Base-by-base conservation (phyloP, 768 basidiomycete species). In the Daedaleopsis sinensis region DNA sequence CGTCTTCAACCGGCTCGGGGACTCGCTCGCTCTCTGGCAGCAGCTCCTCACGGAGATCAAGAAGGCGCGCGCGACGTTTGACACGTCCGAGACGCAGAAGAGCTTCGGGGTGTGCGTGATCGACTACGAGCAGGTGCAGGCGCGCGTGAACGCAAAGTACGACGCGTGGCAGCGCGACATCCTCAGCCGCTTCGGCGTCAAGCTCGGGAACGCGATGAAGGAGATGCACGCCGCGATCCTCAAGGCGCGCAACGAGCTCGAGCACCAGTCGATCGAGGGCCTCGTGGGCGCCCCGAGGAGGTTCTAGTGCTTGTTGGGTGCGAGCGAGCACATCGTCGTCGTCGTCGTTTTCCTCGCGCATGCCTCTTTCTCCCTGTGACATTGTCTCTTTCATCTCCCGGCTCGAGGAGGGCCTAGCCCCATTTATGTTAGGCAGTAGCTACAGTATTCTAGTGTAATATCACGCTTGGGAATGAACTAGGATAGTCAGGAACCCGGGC, bases 151-250 rank as follows among this genome's bases (percentile, higher is more conserved):
- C 74, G 94, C 96, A 61, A 98, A 98, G 79, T 99, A 99, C 73
- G 97, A 98, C 72, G 80, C 93, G 19, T 98, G 97, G 96, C 96
- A 98, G 79, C 82, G 90, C 62, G 97, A 99, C 68, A 94, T 99
- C 62, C 79, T 98, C 66, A 89, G 87, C 63, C 82, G 94, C 50
- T 98, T 98, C 70, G 96, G 97, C 4, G 84, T 85, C 62, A 98
- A 97, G 79, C 82, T 99, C 58, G 94, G 94, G 5, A 90, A 89
- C 62, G 89, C 89, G 56, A 98, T 99, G 94, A 96, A 96, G 81
- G 96, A 98, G 76, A 94, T 95, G 85, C 94, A 98, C 76, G 90
- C 94, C 15, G 78, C 89, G 35, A 95, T 99, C 61, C 75, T 92
- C 65, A 97, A 98, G 77, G 93, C 95, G 55, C 82, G 97, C 68